Conservation (phyloP, 106 monocot genomes). For the Hemerocallis citrina region DNA sequence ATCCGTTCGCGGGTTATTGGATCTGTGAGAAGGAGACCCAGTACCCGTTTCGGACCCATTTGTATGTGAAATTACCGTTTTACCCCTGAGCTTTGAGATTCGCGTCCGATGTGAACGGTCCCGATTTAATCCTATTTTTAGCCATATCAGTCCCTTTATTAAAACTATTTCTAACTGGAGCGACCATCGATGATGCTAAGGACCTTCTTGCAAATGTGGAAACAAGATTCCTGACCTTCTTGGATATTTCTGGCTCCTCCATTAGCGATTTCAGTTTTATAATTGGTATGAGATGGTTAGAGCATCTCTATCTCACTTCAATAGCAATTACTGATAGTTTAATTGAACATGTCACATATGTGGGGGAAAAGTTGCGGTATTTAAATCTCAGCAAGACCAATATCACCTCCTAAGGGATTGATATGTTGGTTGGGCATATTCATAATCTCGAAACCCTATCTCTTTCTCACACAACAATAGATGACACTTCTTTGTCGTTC, state of each 20-base stretch:
- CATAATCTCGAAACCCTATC: constrained; percentile 46
- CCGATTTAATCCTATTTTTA: no score
- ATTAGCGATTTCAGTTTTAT: constrained; percentile 37
- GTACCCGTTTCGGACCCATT: no score
- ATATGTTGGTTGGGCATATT: constrained; percentile 38
- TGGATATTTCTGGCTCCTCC: constrained; percentile 63
- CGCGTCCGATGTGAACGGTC: no score
- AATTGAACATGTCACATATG: constrained; percentile 36
- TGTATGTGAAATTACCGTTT: no score
- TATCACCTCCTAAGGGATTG: constrained; percentile 41
- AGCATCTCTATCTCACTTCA: constrained; percentile 64
- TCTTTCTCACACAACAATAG: constrained; percentile 65
- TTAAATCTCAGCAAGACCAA: constrained; percentile 57
- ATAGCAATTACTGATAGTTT: constrained; percentile 36
- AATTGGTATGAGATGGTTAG: constrained; percentile 36
- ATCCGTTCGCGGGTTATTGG: no score
- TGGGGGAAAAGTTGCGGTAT: constrained; percentile 44
- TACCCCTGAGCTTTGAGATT: no score
- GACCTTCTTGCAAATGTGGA: constrained; percentile 35
- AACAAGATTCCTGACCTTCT: constrained; percentile 27
- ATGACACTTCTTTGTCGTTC: constrained; percentile 57
- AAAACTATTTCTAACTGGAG: constrained; percentile 49
- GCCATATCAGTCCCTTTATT: no score
- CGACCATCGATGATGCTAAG: constrained; percentile 38
- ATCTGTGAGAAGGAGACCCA: no score